Evolutionary conservation across 2,329 filamentous ascomycete genomes (phyloP).

Genomic region (Beauveria bassiana): DNA sequence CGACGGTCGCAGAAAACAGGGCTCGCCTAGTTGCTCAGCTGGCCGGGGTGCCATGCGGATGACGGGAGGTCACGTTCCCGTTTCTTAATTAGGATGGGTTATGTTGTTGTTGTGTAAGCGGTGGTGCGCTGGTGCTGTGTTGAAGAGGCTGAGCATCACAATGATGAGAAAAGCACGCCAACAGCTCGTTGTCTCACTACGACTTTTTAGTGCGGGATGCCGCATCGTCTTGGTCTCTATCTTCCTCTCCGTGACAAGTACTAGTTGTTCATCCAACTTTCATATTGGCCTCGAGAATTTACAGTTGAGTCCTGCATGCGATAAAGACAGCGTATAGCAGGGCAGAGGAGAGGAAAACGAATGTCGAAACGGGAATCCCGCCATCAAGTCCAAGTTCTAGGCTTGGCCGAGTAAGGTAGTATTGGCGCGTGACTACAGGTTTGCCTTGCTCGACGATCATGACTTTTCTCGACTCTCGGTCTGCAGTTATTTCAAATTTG

Average conservation of each 20-base stretch:
- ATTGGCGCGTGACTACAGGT: background rate
- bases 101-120: background rate
- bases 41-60: background rate
- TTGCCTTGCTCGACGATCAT: background rate
- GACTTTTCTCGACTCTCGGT: background rate
- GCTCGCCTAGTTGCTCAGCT: slow-evolving; percentile 4
- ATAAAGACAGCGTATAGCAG: background rate
- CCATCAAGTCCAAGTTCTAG: background rate
- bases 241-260: background rate
- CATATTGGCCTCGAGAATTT: background rate
- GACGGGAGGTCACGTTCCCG: background rate
- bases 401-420: background rate
- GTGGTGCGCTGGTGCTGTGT: background rate
- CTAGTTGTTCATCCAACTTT: background rate
- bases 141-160: background rate
- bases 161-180: background rate
- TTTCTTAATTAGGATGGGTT: background rate
- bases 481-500: background rate
- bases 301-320: background rate
- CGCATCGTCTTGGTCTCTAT: background rate
- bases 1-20: background rate
- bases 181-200: background rate
- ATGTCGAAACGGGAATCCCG: background rate
- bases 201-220: background rate
- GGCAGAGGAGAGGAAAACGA: background rate